These are phyloP conservation scores for Apocynum venetum DNA, from an alignment of 257 asterid species.

Conservation along the genomic window DNA sequence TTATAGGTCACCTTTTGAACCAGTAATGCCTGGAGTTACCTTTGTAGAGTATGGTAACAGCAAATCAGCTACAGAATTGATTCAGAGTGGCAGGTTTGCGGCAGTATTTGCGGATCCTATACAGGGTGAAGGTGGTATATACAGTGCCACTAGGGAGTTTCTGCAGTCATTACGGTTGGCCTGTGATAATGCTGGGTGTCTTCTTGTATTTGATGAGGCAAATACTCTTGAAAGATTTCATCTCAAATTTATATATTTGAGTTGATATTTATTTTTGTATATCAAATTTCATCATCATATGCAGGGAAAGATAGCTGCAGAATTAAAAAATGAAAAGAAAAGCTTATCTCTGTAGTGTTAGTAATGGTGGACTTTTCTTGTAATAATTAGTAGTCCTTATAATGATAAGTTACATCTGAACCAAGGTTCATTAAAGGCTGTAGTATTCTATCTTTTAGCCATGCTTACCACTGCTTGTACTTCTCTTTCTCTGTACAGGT, in stretches of 20 bases:
- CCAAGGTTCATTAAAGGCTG: neutral
- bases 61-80: conserved; percentile 57
- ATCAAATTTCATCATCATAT: neutral
- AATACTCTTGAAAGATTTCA: neutral
- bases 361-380: neutral
- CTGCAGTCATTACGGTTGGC: conserved; percentile 63
- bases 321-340: neutral
- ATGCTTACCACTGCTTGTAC: neutral
- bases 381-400: neutral
- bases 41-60: conserved; percentile 72
- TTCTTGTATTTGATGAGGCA: conserved; percentile 84
- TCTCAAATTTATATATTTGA: neutral
- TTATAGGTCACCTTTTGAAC: conserved; percentile 79
- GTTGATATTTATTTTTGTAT: neutral
- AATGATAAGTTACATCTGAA: neutral
- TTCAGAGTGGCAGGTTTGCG: conserved; percentile 67
- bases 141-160: conserved; percentile 69
- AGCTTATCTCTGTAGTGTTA: neutral
- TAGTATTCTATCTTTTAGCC: neutral
- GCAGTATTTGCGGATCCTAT: conserved; percentile 94
- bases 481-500: neutral
- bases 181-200: conserved; percentile 68
- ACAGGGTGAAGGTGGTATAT: conserved; percentile 99
- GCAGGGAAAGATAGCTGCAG: neutral
- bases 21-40: conserved; percentile 94